A percentile compares a stretch with the other conserved stretches of the same genome.
These are phyloP conservation scores for Hypoxylon fuscum DNA, from an alignment of 495 filamentous ascomycete genomes.

Conservation along the genomic window DNA sequence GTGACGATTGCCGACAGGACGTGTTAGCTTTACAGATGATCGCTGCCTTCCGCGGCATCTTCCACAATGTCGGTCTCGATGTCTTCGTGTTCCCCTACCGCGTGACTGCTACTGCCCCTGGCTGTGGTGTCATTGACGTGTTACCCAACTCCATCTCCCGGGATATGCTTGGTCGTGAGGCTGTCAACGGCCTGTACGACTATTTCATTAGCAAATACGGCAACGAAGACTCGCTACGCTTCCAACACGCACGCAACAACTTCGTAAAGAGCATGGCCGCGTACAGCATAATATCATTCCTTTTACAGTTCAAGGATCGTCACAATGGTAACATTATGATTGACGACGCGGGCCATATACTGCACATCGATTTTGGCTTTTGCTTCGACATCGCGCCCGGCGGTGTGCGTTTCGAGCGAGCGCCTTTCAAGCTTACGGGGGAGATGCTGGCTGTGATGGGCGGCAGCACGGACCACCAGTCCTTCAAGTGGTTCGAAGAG, in stretches of 20 bases:
- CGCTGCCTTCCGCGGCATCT: slow-evolving; percentile 94
- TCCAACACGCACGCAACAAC: slow-evolving; percentile 94
- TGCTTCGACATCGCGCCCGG: slow-evolving; percentile 99
- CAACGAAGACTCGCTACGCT: slow-evolving; percentile 89
- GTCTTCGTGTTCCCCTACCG: slow-evolving; percentile 98
- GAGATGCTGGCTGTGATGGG: slow-evolving; percentile 99
- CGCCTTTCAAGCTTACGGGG: slow-evolving; percentile 95
- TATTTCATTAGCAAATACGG: slow-evolving; percentile 98
- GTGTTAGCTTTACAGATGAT: slow-evolving; percentile 98
- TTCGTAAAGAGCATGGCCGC: slow-evolving; percentile 99
- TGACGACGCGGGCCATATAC: slow-evolving; percentile 93
- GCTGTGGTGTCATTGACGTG: slow-evolving; percentile 98
- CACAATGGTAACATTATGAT: slow-evolving; percentile 99
- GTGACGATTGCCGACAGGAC: slow-evolving; percentile 97
- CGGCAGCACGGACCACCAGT: slow-evolving; percentile 80
- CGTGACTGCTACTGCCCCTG: slow-evolving; percentile 97
- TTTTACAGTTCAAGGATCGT: slow-evolving; percentile 98
- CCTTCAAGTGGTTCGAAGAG: slow-evolving; percentile 96
- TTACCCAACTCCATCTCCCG: slow-evolving; percentile 96
- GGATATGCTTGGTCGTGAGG: slow-evolving; percentile 97
- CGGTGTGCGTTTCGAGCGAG: slow-evolving; percentile 94
- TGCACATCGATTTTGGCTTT: slow-evolving; percentile 99
- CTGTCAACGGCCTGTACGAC: slow-evolving; percentile 96
- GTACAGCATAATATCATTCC: slow-evolving; percentile 97
- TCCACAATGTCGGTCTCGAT: slow-evolving; percentile 90